Conservation (phyloP, 345 rosid genomes). For the Bretschneidera sinensis region DNA sequence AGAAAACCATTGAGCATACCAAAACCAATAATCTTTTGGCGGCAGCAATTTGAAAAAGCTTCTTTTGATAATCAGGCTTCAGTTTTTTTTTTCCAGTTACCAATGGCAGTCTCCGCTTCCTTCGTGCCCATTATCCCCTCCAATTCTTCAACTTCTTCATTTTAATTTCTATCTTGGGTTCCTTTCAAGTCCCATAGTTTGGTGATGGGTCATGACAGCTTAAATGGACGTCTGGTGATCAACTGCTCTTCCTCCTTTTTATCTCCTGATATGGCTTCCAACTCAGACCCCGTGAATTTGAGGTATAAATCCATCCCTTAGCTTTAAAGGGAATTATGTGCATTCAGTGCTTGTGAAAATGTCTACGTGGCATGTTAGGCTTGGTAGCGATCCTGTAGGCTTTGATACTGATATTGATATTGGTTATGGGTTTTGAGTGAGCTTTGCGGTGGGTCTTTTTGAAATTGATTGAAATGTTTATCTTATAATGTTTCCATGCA, state of each 20-base stretch:
- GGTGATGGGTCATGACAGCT: constrained; percentile 18
- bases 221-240: constrained; percentile 28
- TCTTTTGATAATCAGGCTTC: not conserved
- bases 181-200: constrained; percentile 24
- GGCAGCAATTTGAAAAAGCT: constrained; percentile 16
- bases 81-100: constrained; percentile 2
- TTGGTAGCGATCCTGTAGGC: not conserved
- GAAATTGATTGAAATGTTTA: not conserved
- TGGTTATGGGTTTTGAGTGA: not conserved
- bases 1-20: not conserved
- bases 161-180: constrained; percentile 20
- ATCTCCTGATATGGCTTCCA: constrained; percentile 41
- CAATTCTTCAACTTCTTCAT: constrained; percentile 28
- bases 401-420: constrained; percentile 2
- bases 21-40: constrained; percentile 13
- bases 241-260: constrained; percentile 51
- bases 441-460: not conserved
- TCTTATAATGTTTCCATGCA: not conserved
- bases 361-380: constrained; percentile 19
- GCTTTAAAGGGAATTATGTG: not conserved
- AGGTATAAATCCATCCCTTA: constrained; percentile 29
- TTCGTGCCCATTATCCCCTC: constrained; percentile 23
- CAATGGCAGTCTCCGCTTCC: constrained; percentile 51
- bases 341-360: constrained; percentile 40
- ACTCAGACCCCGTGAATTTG: constrained; percentile 37